phyloP scores from a whole-genome alignment of 2,329 filamentous ascomycete species.

The Sarocladium oryzae region DNA sequence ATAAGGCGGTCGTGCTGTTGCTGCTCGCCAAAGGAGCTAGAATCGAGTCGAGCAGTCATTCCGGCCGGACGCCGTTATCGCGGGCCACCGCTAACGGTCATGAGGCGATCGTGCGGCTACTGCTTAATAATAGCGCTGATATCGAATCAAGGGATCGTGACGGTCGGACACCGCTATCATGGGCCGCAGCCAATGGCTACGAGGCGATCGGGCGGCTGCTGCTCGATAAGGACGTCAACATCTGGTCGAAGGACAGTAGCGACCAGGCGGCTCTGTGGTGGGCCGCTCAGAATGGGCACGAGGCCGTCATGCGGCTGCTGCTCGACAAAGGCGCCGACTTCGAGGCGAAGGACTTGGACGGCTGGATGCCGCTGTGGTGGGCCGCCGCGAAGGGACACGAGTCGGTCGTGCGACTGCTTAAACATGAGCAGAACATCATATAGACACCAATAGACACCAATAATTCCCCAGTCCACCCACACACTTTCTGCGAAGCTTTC shows the following conservation, averaged over 20 bases:
- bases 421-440: no score
- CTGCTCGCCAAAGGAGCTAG: slow-evolving; percentile 14
- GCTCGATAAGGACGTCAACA: slow-evolving; percentile 1
- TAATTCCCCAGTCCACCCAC: no score
- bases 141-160: background rate
- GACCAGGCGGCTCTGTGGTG: background rate
- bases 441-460: no score
- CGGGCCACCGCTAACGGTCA: slow-evolving; percentile 13
- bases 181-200: background rate
- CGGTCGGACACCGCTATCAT: background rate
- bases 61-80: slow-evolving; percentile 14
- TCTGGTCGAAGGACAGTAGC: background rate
- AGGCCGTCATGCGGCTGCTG: background rate
- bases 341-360: background rate
- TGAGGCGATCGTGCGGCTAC: slow-evolving; percentile 14
- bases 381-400: background rate
- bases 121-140: slow-evolving; percentile 10
- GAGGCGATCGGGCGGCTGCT: slow-evolving; percentile 5
- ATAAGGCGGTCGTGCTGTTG: slow-evolving; percentile 3
- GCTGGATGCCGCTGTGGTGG: background rate
- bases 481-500: no score
- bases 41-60: slow-evolving; percentile 13
- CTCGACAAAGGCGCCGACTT: slow-evolving; percentile 8
- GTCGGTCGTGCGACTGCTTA: no score
- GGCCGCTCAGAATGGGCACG: background rate